Conservation (phyloP, 1,284 basidiomycete species). For the Earliella scabrosa region DNA sequence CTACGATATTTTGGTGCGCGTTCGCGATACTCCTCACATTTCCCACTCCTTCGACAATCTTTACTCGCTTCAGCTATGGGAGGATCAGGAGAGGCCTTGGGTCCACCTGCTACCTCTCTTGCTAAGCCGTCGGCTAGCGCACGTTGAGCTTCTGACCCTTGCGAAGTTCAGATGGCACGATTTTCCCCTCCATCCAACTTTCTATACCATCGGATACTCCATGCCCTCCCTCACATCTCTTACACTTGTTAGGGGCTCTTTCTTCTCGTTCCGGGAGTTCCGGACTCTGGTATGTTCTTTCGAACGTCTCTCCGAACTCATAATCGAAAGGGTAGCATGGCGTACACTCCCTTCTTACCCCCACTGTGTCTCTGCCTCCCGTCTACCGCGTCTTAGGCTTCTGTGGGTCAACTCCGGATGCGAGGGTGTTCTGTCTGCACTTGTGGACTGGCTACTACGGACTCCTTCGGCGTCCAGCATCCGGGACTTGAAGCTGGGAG, state of each 20-base stretch:
- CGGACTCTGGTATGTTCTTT: constrained; percentile 13
- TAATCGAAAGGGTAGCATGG: constrained; percentile 15
- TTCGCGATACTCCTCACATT: constrained; percentile 5
- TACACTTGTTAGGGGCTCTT: constrained; percentile 11
- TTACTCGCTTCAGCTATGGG: constrained; percentile 15
- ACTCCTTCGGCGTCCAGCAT: constrained; percentile 9
- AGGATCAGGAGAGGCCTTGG: constrained; percentile 20
- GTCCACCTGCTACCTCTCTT: constrained; percentile 14
- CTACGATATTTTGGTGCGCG: constrained; percentile 17
- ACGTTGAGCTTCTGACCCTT: constrained; percentile 6
- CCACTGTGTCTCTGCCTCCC: background rate
- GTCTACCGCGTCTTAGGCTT: constrained; percentile 3
- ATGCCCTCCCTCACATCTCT: constrained; percentile 10
- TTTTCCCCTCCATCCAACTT: constrained; percentile 3
- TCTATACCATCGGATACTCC: background rate
- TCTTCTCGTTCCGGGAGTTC: constrained; percentile 17
- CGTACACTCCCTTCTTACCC: background rate
- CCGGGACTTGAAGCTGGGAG: constrained; percentile 13
- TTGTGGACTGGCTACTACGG: constrained; percentile 17
- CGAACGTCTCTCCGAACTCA: constrained; percentile 3
- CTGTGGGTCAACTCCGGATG: constrained; percentile 18
- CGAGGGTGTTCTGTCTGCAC: constrained; percentile 3
- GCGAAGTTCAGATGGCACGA: constrained; percentile 6
- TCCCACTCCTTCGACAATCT: constrained; percentile 10
- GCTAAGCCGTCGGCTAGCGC: background rate